phyloP scores from a whole-genome alignment of 257 asterid species.

The Capsicum pubescens region DNA sequence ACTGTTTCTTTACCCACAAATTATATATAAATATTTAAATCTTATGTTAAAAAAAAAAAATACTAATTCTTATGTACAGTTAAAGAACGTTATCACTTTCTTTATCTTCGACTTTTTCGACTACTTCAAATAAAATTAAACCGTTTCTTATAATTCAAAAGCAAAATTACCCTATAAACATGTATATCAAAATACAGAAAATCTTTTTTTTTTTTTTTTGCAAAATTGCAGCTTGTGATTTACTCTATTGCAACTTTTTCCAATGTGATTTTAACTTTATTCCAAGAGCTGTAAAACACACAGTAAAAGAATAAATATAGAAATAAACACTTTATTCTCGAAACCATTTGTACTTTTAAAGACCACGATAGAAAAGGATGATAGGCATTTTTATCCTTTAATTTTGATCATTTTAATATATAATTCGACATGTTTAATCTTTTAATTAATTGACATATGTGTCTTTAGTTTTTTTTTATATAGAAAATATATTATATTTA shows the following conservation, averaged over 20 bases:
- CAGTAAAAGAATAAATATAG: not conserved
- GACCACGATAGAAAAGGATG: not conserved
- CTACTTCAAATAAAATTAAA: too few species aligned
- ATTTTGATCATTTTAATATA: not conserved
- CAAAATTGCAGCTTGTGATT: slow-evolving; percentile 18
- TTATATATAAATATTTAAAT: too few species aligned
- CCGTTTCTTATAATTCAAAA: too few species aligned
- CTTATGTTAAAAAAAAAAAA: too few species aligned
- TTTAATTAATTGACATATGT: not conserved
- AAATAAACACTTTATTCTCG: not conserved
- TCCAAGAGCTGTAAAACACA: slow-evolving; percentile 17
- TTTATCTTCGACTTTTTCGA: too few species aligned
- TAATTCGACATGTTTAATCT: not conserved
- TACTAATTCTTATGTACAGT: too few species aligned
- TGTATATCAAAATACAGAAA: too few species aligned
- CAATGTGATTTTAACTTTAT: not conserved
- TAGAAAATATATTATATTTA: not conserved
- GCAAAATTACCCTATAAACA: too few species aligned
- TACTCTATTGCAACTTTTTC: slow-evolving; percentile 1
- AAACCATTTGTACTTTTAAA: not conserved
- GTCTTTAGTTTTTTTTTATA: not conserved
- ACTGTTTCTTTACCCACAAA: too few species aligned
- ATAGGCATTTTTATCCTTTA: not conserved
- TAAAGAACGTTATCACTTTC: too few species aligned
- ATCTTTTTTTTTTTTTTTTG: not conserved